These are phyloP conservation scores for Lentinus polychrous DNA, from an alignment of 1,284 basidiomycete species.

Conservation along the genomic window DNA sequence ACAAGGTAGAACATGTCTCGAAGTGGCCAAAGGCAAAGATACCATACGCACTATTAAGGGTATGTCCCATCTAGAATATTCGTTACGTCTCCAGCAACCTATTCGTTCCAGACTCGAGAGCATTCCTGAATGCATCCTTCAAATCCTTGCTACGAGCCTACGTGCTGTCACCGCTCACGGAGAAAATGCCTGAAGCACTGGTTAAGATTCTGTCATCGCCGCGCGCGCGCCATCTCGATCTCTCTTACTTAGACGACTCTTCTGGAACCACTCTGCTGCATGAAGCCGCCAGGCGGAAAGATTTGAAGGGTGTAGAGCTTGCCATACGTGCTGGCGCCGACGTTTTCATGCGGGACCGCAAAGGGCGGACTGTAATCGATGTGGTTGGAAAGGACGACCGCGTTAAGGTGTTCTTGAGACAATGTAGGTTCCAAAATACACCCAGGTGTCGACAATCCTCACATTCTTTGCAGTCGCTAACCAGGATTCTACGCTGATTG, in stretches of 20 bases:
- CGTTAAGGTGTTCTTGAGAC: slow-evolving; percentile 78
- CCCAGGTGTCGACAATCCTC: neutral
- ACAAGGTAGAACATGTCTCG: slow-evolving; percentile 65
- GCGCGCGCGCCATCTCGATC: slow-evolving; percentile 52
- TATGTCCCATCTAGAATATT: slow-evolving; percentile 26
- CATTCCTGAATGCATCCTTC: slow-evolving; percentile 73
- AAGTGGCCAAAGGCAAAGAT: slow-evolving; percentile 72
- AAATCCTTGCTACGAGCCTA: slow-evolving; percentile 70
- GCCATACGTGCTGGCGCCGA: slow-evolving; percentile 84
- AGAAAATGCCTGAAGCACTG: slow-evolving; percentile 44
- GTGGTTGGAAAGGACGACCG: slow-evolving; percentile 69
- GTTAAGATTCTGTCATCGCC: slow-evolving; percentile 56
- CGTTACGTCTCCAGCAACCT: neutral
- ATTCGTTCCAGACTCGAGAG: slow-evolving; percentile 60
- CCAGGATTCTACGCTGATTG: slow-evolving; percentile 65
- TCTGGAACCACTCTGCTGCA: slow-evolving; percentile 80
- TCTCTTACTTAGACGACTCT: slow-evolving; percentile 71
- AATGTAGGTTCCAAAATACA: slow-evolving; percentile 48
- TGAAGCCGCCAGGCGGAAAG: slow-evolving; percentile 81
- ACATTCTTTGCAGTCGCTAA: slow-evolving; percentile 54
- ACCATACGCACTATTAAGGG: slow-evolving; percentile 73
- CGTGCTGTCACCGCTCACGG: slow-evolving; percentile 49
- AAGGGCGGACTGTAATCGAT: slow-evolving; percentile 74
- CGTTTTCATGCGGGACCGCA: slow-evolving; percentile 81
- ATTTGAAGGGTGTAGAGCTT: slow-evolving; percentile 78